Conservation (phyloP, 176 grass and related monocot species). For the Thalia dealbata region DNA sequence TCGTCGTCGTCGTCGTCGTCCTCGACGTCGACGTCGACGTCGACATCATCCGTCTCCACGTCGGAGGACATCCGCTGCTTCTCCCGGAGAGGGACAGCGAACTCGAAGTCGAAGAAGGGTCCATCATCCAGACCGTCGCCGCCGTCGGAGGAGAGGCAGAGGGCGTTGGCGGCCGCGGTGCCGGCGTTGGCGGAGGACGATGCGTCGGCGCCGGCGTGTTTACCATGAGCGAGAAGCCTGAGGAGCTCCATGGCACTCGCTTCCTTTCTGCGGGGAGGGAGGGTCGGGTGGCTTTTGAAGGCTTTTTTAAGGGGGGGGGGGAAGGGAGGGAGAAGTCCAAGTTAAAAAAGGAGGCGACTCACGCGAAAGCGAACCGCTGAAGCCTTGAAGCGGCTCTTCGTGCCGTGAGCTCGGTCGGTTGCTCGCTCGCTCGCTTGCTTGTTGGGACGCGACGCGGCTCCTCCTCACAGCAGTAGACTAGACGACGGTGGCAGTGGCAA, state of each 20-base stretch:
- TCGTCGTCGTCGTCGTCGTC: background rate
- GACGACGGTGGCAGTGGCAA: background rate
- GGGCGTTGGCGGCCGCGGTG: background rate
- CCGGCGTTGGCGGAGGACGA: background rate
- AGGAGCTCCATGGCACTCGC: constrained; percentile 1
- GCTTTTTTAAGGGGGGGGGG: background rate
- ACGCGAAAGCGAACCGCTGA: background rate
- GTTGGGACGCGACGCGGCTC: background rate
- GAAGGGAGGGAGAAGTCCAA: background rate
- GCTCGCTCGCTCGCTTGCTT: too few relatives aligned
- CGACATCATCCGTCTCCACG: background rate
- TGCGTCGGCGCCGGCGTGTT: background rate
- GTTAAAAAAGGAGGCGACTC: background rate
- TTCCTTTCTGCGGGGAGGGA: background rate
- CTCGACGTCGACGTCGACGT: background rate
- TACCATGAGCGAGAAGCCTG: background rate
- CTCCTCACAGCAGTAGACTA: background rate
- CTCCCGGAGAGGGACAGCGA: background rate
- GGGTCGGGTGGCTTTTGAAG: background rate
- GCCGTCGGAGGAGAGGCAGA: background rate
- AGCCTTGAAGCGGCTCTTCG: too few relatives aligned
- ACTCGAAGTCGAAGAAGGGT: constrained; percentile 18
- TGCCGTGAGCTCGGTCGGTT: background rate
- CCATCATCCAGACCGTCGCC: constrained; percentile 20
- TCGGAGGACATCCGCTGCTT: background rate